phyloP scores from a whole-genome alignment of 1,284 basidiomycete species.

The Singerocomus rubriflavus region DNA sequence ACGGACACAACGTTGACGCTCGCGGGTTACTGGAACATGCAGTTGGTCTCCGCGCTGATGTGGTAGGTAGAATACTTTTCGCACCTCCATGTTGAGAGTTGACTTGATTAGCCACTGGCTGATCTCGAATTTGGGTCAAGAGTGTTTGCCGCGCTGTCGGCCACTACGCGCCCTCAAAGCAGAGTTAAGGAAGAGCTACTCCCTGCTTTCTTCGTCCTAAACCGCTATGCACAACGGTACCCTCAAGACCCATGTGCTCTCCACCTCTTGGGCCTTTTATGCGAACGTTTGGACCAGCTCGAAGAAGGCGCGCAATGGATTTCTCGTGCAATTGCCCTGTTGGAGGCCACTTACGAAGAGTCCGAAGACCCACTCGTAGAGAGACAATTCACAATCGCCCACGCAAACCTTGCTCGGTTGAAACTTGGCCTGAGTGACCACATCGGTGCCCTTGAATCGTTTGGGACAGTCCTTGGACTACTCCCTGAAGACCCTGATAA shows the following conservation, averaged over 20 bases:
- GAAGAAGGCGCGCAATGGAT: conserved; percentile 61
- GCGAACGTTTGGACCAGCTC: conserved; percentile 77
- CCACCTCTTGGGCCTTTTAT: conserved; percentile 85
- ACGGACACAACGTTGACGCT: conserved; percentile 64
- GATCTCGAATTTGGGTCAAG: conserved; percentile 78
- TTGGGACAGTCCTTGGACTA: conserved; percentile 74
- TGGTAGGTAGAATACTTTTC: conserved; percentile 49
- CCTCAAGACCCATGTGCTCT: conserved; percentile 74
- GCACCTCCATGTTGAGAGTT: conserved; percentile 3
- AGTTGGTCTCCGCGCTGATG: conserved; percentile 63
- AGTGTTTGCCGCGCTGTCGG: conserved; percentile 51
- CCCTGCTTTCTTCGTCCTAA: conserved; percentile 79
- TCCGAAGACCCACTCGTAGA: conserved; percentile 79
- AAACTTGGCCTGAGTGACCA: conserved; percentile 61
- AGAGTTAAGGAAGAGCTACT: conserved; percentile 47
- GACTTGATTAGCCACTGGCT: conserved; percentile 63
- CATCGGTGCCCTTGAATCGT: conserved; percentile 63
- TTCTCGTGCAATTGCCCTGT: conserved; percentile 62
- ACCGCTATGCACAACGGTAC: conserved; percentile 69
- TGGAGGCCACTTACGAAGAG: conserved; percentile 89
- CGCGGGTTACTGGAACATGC: conserved; percentile 82
- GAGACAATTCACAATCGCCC: conserved; percentile 77
- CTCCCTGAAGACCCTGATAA: conserved; percentile 42
- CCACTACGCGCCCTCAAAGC: conserved; percentile 24
- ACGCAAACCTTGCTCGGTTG: conserved; percentile 80